phyloP scores from a whole-genome alignment of 495 filamentous ascomycete genomes.

The Talaromyces ruber region DNA sequence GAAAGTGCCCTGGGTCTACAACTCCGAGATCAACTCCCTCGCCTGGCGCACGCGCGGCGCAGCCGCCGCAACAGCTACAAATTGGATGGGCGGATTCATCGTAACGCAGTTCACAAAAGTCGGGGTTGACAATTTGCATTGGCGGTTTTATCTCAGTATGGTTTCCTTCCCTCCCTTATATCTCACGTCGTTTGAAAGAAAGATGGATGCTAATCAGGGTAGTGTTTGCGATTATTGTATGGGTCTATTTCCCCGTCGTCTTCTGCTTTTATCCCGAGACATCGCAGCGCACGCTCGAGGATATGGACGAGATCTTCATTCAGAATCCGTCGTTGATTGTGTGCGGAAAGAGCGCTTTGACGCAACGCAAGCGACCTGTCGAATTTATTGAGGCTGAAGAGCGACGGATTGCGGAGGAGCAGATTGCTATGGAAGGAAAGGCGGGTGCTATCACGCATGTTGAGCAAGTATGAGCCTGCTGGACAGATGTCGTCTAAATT shows the following conservation, averaged over 20 bases:
- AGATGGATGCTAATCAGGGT: not conserved
- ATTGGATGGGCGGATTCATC: conserved; percentile 26
- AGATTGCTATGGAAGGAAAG: not conserved
- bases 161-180: not conserved
- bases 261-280: conserved; percentile 45
- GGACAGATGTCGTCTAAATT: too few relatives aligned
- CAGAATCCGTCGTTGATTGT: conserved; percentile 21
- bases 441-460: not conserved
- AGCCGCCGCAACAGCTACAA: conserved; percentile 26
- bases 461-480: not conserved
- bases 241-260: conserved; percentile 21
- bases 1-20: conserved; percentile 34
- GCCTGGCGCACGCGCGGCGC: conserved; percentile 27
- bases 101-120: conserved; percentile 26
- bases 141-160: conserved; percentile 25
- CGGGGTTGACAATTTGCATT: conserved; percentile 24
- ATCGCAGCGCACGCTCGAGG: conserved; percentile 39
- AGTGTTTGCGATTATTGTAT: conserved; percentile 23
- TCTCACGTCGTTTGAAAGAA: not conserved
- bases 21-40: conserved; percentile 32
- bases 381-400: conserved; percentile 17
- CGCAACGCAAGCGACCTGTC: conserved; percentile 15
- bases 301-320: conserved; percentile 44
- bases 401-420: conserved; percentile 7
- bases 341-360: conserved; percentile 14